A percentile compares a stretch with the other conserved stretches of the same genome.
phyloP scores from a whole-genome alignment of 345 rosid genomes.

The Psidium friedrichsthalianum region DNA sequence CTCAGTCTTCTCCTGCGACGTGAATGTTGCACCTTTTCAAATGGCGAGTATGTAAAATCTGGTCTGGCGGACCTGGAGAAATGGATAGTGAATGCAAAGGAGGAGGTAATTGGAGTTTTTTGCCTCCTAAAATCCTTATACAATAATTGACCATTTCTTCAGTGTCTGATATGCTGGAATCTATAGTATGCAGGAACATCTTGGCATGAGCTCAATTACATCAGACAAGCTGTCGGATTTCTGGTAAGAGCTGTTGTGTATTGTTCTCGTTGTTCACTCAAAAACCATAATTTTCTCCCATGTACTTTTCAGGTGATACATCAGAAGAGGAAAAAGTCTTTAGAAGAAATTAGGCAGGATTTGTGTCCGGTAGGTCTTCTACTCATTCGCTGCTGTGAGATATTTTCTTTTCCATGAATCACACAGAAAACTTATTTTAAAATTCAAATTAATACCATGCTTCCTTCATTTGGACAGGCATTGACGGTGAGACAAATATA shows the following conservation, averaged over 20 bases:
- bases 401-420: neutral
- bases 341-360: conserved; percentile 85
- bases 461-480: conserved; percentile 30
- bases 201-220: conserved; percentile 92
- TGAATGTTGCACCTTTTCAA: conserved; percentile 97
- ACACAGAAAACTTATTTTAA: neutral
- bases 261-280: conserved; percentile 3
- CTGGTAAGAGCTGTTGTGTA: conserved; percentile 38
- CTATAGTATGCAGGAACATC: conserved; percentile 93
- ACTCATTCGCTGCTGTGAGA: neutral
- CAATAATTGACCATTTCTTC: neutral
- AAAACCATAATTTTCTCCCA: conserved; percentile 1
- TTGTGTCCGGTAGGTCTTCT: conserved; percentile 69
- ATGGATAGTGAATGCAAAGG: conserved; percentile 73
- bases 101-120: conserved; percentile 51
- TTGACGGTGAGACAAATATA: conserved; percentile 93
- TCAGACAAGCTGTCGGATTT: conserved; percentile 98
- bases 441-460: neutral
- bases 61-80: conserved; percentile 95
- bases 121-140: neutral
- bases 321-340: conserved; percentile 88
- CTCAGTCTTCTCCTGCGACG: conserved; percentile 86
- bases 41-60: conserved; percentile 94
- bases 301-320: conserved; percentile 62
- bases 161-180: neutral